Conservation (phyloP, 768 basidiomycete genomes). For the Hortiboletus campestris region DNA sequence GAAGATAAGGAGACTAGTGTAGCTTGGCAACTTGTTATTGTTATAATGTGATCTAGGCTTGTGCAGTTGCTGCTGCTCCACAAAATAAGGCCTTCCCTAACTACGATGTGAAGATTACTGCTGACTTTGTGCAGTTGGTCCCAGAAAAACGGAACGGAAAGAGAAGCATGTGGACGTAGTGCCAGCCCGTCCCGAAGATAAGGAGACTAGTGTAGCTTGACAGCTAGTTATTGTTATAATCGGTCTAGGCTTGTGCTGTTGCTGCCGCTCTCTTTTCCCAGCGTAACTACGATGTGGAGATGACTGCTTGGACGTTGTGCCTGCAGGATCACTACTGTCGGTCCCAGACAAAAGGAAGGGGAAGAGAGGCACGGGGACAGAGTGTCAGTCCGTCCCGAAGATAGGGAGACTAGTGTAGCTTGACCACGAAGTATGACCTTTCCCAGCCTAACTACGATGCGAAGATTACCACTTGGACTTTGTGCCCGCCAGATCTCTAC, state of each 20-base stretch:
- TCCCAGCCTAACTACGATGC: conserved; percentile 4
- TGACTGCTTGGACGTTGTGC: too few species aligned
- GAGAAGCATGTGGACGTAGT: conserved; percentile 69
- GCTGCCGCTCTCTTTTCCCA: not conserved
- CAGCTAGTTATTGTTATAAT: not conserved
- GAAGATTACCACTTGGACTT: not conserved
- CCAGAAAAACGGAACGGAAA: conserved; percentile 61
- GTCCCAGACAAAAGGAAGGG: conserved; percentile 78
- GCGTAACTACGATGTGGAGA: too few species aligned
- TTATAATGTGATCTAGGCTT: not conserved
- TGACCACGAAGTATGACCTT: not conserved
- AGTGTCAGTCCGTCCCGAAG: conserved; percentile 81
- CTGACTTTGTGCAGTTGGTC: too few species aligned
- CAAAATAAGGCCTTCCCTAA: too few species aligned
- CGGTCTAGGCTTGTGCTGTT: not conserved
- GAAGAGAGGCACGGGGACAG: too few species aligned
- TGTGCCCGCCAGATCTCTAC: not conserved
- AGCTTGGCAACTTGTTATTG: not conserved
- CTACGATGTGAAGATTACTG: too few species aligned
- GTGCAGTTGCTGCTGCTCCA: not conserved
- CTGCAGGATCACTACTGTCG: too few species aligned
- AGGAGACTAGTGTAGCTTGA: conserved; percentile 12
- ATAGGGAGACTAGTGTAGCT: too few species aligned
- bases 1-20: conserved; percentile 40
- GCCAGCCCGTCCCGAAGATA: conserved; percentile 73